Evolutionary conservation across 768 basidiomycete genomes (phyloP).

Genomic region (Floccularia luteovirens): DNA sequence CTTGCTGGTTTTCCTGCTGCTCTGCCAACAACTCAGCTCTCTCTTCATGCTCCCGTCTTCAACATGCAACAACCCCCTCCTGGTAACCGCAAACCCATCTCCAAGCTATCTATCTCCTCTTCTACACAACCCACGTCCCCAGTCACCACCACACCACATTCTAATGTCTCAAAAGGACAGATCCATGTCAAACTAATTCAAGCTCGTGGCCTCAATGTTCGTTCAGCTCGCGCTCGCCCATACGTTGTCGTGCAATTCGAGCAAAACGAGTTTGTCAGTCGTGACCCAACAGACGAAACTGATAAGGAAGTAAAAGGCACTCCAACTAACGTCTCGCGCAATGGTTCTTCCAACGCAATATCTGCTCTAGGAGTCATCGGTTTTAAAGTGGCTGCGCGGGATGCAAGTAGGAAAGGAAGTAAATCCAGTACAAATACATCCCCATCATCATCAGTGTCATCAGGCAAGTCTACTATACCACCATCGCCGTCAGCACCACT

Average conservation of each 20-base stretch:
- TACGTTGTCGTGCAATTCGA: slow-evolving; percentile 99
- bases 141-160: slow-evolving; percentile 20
- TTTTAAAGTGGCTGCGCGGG: slow-evolving; percentile 32
- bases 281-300: slow-evolving; percentile 79
- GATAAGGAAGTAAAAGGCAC: slow-evolving; percentile 88
- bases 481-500: slow-evolving; percentile 14
- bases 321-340: slow-evolving; percentile 46
- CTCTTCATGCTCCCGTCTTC: slow-evolving; percentile 82
- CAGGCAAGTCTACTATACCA: slow-evolving; percentile 20
- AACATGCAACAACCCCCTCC: slow-evolving; percentile 66
- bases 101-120: slow-evolving; percentile 28
- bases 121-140: slow-evolving; percentile 15
- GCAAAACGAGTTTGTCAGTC: slow-evolving; percentile 94
- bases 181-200: slow-evolving; percentile 95
- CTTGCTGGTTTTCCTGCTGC: slow-evolving; percentile 45
- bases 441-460: slow-evolving; percentile 24
- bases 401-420: slow-evolving; percentile 26
- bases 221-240: slow-evolving; percentile 56
- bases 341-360: slow-evolving; percentile 53
- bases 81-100: slow-evolving; percentile 20
- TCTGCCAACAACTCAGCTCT: slow-evolving; percentile 50
- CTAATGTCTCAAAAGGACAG: slow-evolving; percentile 50
- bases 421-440: slow-evolving; percentile 34
- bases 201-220: slow-evolving; percentile 76
- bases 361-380: slow-evolving; percentile 60